Evolutionary conservation across 345 rosid species (phyloP), one percentile per base, ranked within the genome.

Genomic region (Hibiscus syriacus): DNA sequence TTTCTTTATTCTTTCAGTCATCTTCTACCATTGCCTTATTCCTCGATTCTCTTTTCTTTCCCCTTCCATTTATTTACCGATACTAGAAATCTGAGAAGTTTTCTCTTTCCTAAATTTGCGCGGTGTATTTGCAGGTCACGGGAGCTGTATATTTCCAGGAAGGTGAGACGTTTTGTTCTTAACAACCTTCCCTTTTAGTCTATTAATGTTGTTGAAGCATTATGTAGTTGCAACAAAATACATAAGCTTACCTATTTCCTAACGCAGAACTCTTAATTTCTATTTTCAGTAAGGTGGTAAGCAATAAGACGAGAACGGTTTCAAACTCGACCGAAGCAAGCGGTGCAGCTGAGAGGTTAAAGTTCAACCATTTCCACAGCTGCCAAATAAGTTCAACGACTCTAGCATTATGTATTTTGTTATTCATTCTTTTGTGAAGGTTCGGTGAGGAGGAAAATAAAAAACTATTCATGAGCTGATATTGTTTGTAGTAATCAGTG

Each of bases 101-200:
- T n/a, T n/a, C n/a, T n/a, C n/a, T 41, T 41, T 63, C 25, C 12
- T 22, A 63, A 23, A 25, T 13, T 68, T 77, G 61, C 55, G 70
- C 63, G 62, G 52, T 46, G n/a, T 69, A 6, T 67, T 72, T 79
- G 64, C 85, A 92, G 98, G 97, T 81, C 97, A 86, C 72, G 97
- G 91, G 68, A 85, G 81, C 82, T 93, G 98, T 85, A 77, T 81
- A 74, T 93, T 90, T 83, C 94, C 92, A 5, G 98, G 98, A 81
- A 93, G 98, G 98, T 93, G 78, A 76, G 82, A 39, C 67, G 38
- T 13, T 25, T 2, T 32, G 36, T 32, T 32, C 36, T 32, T 32
- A 64, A 23, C 22, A 29, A 30, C 63, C 9, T 22, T 17, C 17
- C 41, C 3, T 30, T 32, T 23, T 17, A 8, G 43, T 30, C 19